A percentile compares a stretch with the other conserved stretches of the same genome.
phyloP scores from a whole-genome alignment of 257 asterid genomes.

The Ajuga chamaepitys region DNA sequence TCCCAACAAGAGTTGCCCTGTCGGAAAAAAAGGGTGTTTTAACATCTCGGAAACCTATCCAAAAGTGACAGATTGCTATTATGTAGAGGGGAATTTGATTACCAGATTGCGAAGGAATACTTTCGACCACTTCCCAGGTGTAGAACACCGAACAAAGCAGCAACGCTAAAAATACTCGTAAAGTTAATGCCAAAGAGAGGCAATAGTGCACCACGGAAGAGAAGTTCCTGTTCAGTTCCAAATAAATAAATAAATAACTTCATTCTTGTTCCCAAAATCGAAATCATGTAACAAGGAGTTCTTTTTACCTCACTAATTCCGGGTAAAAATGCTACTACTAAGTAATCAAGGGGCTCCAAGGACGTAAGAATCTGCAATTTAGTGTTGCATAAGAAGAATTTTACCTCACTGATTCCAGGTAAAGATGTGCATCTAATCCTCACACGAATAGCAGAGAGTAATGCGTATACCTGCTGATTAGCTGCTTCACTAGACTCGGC shows the following conservation, averaged over 20 bases:
- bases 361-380: too few species aligned
- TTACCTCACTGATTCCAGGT: slow-evolving; percentile 86
- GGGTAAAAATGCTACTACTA: not conserved
- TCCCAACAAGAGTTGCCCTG: slow-evolving; percentile 95
- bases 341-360: too few species aligned
- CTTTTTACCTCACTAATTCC: too few species aligned
- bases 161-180: slow-evolving; percentile 48
- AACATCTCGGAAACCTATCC: not conserved
- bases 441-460: not conserved
- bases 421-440: slow-evolving; percentile 51
- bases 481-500: slow-evolving; percentile 82
- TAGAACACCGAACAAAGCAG: slow-evolving; percentile 66
- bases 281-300: not conserved
- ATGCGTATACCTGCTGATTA: slow-evolving; percentile 54
- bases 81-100: not conserved
- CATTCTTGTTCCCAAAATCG: not conserved
- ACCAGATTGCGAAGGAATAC: slow-evolving; percentile 83
- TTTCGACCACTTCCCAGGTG: slow-evolving; percentile 91
- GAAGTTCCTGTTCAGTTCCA: slow-evolving; percentile 51
- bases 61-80: not conserved
- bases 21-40: not conserved
- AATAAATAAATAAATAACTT: not conserved
- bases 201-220: slow-evolving; percentile 79
- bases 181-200: slow-evolving; percentile 61
- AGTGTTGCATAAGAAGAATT: too few species aligned